These are phyloP conservation scores for Kodamaea leandrae DNA, from an alignment of 805 yeast species.

Conservation along the genomic window DNA sequence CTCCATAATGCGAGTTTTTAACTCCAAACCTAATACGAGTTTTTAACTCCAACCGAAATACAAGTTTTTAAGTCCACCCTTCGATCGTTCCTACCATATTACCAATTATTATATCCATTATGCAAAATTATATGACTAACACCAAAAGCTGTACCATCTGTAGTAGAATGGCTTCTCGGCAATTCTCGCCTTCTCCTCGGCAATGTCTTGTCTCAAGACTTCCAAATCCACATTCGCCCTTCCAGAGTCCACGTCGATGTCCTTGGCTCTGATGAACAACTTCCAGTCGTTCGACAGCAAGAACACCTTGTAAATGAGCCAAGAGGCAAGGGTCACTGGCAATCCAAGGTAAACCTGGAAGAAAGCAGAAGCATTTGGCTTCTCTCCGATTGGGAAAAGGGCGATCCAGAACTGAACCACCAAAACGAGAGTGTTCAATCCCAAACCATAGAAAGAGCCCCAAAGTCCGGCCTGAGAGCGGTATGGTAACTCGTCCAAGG, in stretches of 20 bases:
- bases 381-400: slow-evolving; percentile 36
- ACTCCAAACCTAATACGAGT: too few relatives aligned
- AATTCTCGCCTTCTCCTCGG: slow-evolving; percentile 52
- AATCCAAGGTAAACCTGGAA: slow-evolving; percentile 47
- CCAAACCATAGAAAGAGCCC: slow-evolving; percentile 34
- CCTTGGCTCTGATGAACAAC: slow-evolving; percentile 40
- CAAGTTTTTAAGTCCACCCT: background rate
- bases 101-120: background rate
- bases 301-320: slow-evolving; percentile 39
- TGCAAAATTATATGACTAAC: slow-evolving; percentile 27
- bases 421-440: slow-evolving; percentile 32
- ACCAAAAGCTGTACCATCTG: slow-evolving; percentile 56
- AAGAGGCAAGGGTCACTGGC: slow-evolving; percentile 43
- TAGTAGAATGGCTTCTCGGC: slow-evolving; percentile 44
- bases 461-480: slow-evolving; percentile 34
- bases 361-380: slow-evolving; percentile 35
- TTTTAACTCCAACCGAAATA: too few relatives aligned
- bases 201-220: slow-evolving; percentile 50
- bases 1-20: too few relatives aligned
- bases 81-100: background rate
- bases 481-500: slow-evolving; percentile 33
- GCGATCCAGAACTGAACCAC: slow-evolving; percentile 42
- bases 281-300: slow-evolving; percentile 46
- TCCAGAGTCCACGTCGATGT: slow-evolving; percentile 61
- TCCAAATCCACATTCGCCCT: slow-evolving; percentile 59